Conservation (phyloP, 345 rosid species). For the Eucalyptus coolabah region DNA sequence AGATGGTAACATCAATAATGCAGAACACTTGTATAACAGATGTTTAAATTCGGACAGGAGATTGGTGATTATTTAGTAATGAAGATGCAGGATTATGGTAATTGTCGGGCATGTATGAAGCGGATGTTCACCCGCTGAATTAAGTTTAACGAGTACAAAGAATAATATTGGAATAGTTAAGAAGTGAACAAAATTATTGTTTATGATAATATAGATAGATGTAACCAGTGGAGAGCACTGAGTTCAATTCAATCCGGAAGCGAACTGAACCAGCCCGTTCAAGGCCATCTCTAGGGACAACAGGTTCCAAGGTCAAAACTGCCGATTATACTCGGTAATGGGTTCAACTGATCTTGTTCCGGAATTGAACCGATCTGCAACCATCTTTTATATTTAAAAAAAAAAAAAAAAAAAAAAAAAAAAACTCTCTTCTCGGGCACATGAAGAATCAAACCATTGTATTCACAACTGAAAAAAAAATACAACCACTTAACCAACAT, state of each 20-base stretch:
- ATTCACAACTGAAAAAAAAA: too few relatives aligned
- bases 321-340: not conserved
- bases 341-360: not conserved
- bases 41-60: not conserved
- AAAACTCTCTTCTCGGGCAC: fast-evolving
- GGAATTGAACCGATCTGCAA: not conserved
- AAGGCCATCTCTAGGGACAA: not conserved
- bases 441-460: not conserved
- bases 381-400: not conserved
- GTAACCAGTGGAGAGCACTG: not conserved
- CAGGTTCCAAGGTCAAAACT: not conserved
- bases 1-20: not conserved
- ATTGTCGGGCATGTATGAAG: not conserved
- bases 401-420: too few relatives aligned
- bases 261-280: not conserved
- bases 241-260: not conserved
- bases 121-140: not conserved
- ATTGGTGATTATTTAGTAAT: not conserved
- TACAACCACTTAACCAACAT: too few relatives aligned
- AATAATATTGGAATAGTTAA: too few relatives aligned
- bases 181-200: not conserved
- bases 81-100: not conserved
- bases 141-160: not conserved
- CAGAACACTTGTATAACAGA: not conserved
- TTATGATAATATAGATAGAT: not conserved